Conservation (phyloP, 768 basidiomycete genomes). For the Termitomyces eurrhizus region DNA sequence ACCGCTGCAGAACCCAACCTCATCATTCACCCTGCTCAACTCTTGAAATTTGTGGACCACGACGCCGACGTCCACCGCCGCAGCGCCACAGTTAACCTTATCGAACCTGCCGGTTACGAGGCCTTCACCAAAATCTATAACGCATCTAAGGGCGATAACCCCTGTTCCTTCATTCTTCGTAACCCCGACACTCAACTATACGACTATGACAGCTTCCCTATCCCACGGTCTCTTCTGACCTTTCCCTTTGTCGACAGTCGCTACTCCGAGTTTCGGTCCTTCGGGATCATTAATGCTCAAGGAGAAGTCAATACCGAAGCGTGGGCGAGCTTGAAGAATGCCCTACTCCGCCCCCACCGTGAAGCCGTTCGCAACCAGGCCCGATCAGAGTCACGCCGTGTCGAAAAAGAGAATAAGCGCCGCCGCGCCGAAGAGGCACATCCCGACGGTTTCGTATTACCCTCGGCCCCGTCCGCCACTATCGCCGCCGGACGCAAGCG, state of each 20-base stretch:
- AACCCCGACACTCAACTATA: neutral
- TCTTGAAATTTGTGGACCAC: neutral
- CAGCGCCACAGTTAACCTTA: neutral
- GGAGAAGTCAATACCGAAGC: neutral
- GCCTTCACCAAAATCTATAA: neutral
- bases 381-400: too few species aligned
- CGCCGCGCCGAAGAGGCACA: too few species aligned
- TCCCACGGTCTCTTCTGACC: neutral
- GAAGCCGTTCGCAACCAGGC: neutral
- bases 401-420: too few species aligned
- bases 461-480: too few species aligned
- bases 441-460: too few species aligned
- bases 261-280: neutral
- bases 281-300: neutral
- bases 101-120: neutral
- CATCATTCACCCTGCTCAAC: too few species aligned
- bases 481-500: too few species aligned
- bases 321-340: neutral
- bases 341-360: neutral
- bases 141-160: too few species aligned
- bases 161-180: neutral
- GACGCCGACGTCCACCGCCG: neutral
- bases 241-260: neutral
- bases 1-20: too few species aligned
- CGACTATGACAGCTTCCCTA: neutral